Base-by-base conservation (phyloP, 192 early-diverging fungal species). In the Entomortierella lignicola region DNA sequence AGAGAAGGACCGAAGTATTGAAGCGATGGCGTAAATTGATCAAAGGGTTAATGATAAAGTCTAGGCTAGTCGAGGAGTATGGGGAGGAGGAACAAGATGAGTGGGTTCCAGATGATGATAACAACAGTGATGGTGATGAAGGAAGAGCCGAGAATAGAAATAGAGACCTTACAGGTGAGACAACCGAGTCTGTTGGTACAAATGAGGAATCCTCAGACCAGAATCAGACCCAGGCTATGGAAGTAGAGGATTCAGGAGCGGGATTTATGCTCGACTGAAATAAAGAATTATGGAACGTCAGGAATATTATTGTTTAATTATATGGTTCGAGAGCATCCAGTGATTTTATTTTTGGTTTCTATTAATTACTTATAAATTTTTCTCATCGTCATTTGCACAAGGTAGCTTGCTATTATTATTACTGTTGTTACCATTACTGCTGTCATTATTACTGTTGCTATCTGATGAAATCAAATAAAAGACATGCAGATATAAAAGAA, bases 21-120 rank as follows among this genome's bases (percentile, higher is more conserved):
- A 54, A 52, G 39, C 73, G 85, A 13, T 92, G 91, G 92, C 80
- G 72, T 26, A 89, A 85, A 39, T 54, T 94, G 8, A 86, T 89
- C 51, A 80, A 74, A 12, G 74, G 83, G 1, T 31, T 85, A 12
- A 34, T 90, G 31, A 80, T 89, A n/a, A 73, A 82, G 30, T 79
- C 84, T 32, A 65, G 89, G 53, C 61, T 94, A 56, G 57, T 84
- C 20, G 79, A 83, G 39, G 90, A 91, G 52, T 94, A 91, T 56
- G 81, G 81, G 2, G 82, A 55, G 0, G 71, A 79, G 11, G 48
- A 75, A 20, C 51, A 69, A 60, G 60, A 55, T 55, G 53, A 39
- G 27, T 60, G 56, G 32, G 48, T 63, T 11, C 52, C 62, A 12
- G 52, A 68, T 43, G 74, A 79, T 41, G 62, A 61, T 42, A 47